Conservation (phyloP, 2,329 filamentous ascomycete genomes). For the Penicillium verrucosum region DNA sequence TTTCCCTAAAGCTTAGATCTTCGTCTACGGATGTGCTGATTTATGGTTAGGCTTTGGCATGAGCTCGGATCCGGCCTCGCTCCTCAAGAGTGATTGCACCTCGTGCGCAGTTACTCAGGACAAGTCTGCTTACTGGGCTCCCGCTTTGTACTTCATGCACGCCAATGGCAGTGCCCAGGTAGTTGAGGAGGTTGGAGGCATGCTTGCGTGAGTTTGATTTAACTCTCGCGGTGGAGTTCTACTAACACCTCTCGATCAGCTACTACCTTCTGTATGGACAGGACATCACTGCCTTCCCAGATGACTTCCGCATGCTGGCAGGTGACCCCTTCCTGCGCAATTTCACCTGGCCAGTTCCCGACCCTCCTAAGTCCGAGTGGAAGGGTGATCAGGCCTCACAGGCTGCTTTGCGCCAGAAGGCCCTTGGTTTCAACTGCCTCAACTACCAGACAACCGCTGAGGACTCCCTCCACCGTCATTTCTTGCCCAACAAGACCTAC, state of each 20-base stretch:
- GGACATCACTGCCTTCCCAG: constrained; percentile 68
- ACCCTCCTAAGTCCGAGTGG: constrained; percentile 70
- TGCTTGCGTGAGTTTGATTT: constrained; percentile 69
- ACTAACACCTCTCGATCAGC: constrained; percentile 40
- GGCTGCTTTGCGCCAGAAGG: constrained; percentile 69
- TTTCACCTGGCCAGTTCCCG: constrained; percentile 67
- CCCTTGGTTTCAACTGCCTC: constrained; percentile 91
- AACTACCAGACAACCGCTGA: constrained; percentile 70
- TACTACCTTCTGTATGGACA: constrained; percentile 79
- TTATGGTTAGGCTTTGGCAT: constrained; percentile 60
- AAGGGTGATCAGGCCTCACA: constrained; percentile 63
- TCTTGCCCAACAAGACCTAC: constrained; percentile 72
- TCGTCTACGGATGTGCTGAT: constrained; percentile 7
- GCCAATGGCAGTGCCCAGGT: constrained; percentile 63
- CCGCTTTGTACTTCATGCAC: constrained; percentile 73
- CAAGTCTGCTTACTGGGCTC: constrained; percentile 85
- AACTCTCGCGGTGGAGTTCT: constrained; percentile 1
- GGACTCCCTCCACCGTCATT: constrained; percentile 74
- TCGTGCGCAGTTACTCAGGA: constrained; percentile 78
- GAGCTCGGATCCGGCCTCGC: constrained; percentile 54
- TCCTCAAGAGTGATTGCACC: constrained; percentile 66
- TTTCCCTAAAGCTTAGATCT: background rate
- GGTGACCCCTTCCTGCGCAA: constrained; percentile 66
- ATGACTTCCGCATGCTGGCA: constrained; percentile 76
- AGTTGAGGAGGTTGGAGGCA: constrained; percentile 73